Percentiles rank a stretch among this genome's conserved stretches.
Conservation (phyloP, 495 filamentous ascomycete species). For the Penicillium waksmanii region DNA sequence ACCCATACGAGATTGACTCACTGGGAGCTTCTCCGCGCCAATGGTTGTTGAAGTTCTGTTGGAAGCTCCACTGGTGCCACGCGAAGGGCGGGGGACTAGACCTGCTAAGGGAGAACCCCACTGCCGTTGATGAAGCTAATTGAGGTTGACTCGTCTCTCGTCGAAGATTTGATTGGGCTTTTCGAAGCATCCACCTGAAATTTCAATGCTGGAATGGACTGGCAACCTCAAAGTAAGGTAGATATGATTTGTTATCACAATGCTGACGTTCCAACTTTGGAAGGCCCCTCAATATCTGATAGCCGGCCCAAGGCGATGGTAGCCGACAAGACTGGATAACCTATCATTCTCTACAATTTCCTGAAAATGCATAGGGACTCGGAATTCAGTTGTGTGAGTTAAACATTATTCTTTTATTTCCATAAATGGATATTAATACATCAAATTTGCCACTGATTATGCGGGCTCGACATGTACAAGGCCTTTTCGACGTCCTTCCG, state of each 20-base stretch:
- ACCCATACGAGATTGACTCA: not conserved
- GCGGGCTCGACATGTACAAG: slow-evolving; percentile 26
- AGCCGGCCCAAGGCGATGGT: not conserved
- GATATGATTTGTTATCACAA: not conserved
- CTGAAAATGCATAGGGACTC: no score
- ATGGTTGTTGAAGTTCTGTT: not conserved
- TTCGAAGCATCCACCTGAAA: no score
- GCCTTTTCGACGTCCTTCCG: slow-evolving; percentile 33
- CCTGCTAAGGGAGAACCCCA: not conserved
- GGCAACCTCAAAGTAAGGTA: not conserved
- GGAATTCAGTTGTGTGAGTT: no score
- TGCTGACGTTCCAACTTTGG: not conserved
- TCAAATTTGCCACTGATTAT: slow-evolving; percentile 25
- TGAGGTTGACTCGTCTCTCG: no score
- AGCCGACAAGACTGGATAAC: not conserved
- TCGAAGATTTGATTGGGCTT: no score
- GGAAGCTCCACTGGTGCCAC: not conserved
- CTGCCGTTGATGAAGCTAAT: not conserved
- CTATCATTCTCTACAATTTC: no score
- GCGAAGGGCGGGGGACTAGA: not conserved
- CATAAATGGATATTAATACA: not conserved
- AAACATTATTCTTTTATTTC: not conserved
- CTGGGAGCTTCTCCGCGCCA: not conserved
- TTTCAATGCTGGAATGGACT: no score
- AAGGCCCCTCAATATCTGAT: not conserved